Evolutionary conservation across 1,284 basidiomycete genomes (phyloP).

Genomic region (Violaceomyces palustris): DNA sequence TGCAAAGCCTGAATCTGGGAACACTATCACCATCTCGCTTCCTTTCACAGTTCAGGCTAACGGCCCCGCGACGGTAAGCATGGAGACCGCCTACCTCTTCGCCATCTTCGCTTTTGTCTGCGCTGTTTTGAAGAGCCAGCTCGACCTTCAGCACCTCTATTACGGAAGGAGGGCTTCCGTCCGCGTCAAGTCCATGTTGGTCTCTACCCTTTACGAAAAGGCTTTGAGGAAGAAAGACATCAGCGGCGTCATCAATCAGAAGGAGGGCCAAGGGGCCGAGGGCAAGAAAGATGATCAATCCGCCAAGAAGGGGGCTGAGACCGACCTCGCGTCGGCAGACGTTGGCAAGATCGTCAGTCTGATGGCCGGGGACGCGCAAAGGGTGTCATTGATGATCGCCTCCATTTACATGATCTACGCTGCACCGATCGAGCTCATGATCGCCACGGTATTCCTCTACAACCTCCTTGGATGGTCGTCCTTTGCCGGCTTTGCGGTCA

Average conservation of each 20-base stretch:
- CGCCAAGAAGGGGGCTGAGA: conserved; percentile 3
- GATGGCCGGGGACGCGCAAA: conserved; percentile 17
- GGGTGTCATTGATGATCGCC: conserved; percentile 4
- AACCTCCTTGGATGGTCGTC: conserved; percentile 35
- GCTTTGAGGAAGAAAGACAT: conserved; percentile 78
- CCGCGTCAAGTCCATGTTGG: conserved; percentile 68
- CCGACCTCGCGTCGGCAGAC: conserved; percentile 11
- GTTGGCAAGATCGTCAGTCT: conserved; percentile 29
- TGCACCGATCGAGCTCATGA: conserved; percentile 26
- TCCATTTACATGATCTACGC: conserved; percentile 13
- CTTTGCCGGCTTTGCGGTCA: conserved; percentile 19
- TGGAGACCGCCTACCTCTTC: conserved; percentile 17
- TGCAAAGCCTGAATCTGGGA: too few relatives aligned
- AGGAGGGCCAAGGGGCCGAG: conserved; percentile 52
- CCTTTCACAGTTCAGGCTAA: too few relatives aligned
- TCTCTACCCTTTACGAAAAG: conserved; percentile 82
- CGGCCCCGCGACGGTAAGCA: not conserved
- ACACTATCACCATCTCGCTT: too few relatives aligned
- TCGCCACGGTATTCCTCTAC: conserved; percentile 28
- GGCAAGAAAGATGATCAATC: conserved; percentile 9
- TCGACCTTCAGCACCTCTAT: conserved; percentile 73
- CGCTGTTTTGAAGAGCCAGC: conserved; percentile 22
- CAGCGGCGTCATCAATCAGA: conserved; percentile 66
- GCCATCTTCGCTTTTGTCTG: conserved; percentile 19
- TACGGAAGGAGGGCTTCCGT: conserved; percentile 63